Percentiles rank a stretch among this genome's conserved stretches.
Conservation (phyloP, 768 basidiomycete species). For the Termitomyces sp. region DNA sequence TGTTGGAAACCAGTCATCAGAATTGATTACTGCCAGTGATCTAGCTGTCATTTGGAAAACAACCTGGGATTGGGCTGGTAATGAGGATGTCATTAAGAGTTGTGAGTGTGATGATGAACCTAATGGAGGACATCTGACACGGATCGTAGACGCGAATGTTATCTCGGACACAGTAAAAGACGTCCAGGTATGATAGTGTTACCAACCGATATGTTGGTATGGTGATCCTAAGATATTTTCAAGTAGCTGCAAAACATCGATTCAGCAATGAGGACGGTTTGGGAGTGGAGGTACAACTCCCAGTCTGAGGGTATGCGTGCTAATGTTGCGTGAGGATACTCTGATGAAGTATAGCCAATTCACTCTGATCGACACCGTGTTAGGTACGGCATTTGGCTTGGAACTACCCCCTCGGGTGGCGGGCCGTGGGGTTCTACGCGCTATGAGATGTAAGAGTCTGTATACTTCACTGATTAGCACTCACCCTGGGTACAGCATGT, state of each 20-base stretch:
- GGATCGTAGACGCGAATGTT: conserved; percentile 44
- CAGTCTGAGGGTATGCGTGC: conserved; percentile 45
- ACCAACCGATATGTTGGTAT: too few species aligned
- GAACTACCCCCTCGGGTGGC: conserved; percentile 44
- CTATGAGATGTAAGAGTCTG: conserved; percentile 45
- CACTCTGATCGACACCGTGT: background rate
- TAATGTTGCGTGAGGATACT: conserved; percentile 42
- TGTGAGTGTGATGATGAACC: conserved; percentile 29
- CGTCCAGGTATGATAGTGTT: conserved; percentile 39
- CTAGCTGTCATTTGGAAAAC: conserved; percentile 50
- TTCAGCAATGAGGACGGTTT: conserved; percentile 45
- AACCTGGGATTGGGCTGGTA: conserved; percentile 48
- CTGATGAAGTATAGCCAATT: background rate
- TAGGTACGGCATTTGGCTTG: conserved; percentile 56
- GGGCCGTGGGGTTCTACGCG: conserved; percentile 39
- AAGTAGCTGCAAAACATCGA: conserved; percentile 35
- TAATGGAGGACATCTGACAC: background rate
- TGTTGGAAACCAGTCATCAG: conserved; percentile 47
- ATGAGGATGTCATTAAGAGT: conserved; percentile 51
- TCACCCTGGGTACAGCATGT: conserved; percentile 39
- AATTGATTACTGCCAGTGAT: conserved; percentile 34
- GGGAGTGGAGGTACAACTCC: conserved; percentile 47
- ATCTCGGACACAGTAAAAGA: conserved; percentile 43
- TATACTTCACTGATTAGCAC: background rate
- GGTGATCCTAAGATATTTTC: too few species aligned